Conservation (phyloP, 2,329 filamentous ascomycete genomes). For the Aciculosporium take region DNA sequence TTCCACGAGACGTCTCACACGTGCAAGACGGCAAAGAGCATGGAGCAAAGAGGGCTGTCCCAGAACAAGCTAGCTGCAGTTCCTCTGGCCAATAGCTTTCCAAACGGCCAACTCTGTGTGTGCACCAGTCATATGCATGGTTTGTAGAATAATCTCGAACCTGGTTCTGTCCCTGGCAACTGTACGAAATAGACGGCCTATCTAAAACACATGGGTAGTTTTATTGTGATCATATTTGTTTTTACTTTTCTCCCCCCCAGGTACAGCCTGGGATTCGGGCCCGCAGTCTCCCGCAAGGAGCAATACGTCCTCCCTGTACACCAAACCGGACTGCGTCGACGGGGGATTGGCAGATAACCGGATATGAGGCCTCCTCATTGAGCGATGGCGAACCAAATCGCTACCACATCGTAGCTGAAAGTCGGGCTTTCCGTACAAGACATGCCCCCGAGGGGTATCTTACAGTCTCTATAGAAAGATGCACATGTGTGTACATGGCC, state of each 20-base stretch:
- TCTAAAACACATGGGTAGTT: too few species aligned
- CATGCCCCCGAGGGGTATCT: not conserved
- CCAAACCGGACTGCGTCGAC: not conserved
- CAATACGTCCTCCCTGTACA: not conserved
- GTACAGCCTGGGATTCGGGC: too few species aligned
- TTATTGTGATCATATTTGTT: too few species aligned
- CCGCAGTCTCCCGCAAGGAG: too few species aligned
- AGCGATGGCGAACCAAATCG: not conserved
- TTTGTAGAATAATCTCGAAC: not conserved
- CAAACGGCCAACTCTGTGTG: not conserved
- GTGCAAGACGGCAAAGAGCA: not conserved
- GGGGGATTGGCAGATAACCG: too few species aligned
- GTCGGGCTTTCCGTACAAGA: not conserved
- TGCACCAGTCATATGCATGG: not conserved
- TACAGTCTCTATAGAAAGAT: not conserved
- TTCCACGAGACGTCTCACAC: not conserved
- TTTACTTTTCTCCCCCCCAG: too few species aligned
- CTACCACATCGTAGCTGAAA: too few species aligned
- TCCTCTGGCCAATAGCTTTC: not conserved
- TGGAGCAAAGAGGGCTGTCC: not conserved
- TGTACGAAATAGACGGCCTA: not conserved
- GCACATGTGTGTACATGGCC: too few species aligned
- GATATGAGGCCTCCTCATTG: too few species aligned
- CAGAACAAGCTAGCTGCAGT: conserved; percentile 3
- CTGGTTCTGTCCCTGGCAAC: not conserved